Percentiles rank a stretch among this genome's conserved stretches.
Conservation (phyloP, 2,329 filamentous ascomycete species). For the Didymella segeticola region DNA sequence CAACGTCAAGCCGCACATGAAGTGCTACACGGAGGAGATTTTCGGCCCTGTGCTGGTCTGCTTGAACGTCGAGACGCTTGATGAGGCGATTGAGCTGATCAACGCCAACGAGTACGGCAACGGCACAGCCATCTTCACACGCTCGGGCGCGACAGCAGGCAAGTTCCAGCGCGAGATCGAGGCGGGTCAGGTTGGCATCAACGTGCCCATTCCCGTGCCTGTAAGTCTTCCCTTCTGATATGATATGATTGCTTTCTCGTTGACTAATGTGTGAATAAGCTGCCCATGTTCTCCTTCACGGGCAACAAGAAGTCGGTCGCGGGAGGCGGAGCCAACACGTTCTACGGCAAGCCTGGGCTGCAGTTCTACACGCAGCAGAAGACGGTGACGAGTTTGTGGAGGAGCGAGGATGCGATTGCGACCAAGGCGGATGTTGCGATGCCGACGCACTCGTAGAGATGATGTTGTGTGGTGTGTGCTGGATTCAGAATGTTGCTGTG, state of each 20-base stretch:
- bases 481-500: too few species aligned
- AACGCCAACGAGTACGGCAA: conserved; percentile 89
- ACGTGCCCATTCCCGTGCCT: conserved; percentile 75
- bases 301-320: conserved; percentile 86
- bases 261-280: conserved; percentile 41
- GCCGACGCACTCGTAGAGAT: conserved; percentile 67
- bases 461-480: neutral
- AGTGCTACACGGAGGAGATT: conserved; percentile 84
- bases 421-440: conserved; percentile 88
- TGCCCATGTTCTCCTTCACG: conserved; percentile 70
- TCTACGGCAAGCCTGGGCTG: conserved; percentile 92
- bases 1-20: conserved; percentile 80
- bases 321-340: conserved; percentile 89
- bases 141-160: conserved; percentile 76
- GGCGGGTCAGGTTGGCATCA: conserved; percentile 85
- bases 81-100: conserved; percentile 81
- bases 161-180: conserved; percentile 82
- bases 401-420: conserved; percentile 80
- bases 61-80: conserved; percentile 77
- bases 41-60: conserved; percentile 86
- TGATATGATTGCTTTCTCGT: neutral
- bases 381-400: conserved; percentile 95
- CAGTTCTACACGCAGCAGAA: conserved; percentile 97
- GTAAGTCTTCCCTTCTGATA: conserved; percentile 29
- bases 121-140: conserved; percentile 84